These are phyloP conservation scores for Dictyostelium intermedium DNA, from an alignment of 78 protist species.

Conservation along the genomic window DNA sequence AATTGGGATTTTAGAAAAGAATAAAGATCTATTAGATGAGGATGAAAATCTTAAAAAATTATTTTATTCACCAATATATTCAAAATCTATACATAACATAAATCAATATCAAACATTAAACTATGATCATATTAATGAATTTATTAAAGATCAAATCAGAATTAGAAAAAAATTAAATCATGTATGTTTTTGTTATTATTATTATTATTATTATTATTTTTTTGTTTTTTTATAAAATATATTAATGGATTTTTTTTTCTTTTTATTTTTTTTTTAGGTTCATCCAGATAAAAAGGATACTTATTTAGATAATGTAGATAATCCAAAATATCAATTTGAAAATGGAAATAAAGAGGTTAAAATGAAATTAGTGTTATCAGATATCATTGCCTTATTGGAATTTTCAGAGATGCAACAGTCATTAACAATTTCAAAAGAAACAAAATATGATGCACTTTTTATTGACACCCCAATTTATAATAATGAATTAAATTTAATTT, in stretches of 20 bases:
- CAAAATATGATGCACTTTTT: background rate
- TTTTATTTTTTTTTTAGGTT: background rate
- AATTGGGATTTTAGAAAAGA: background rate
- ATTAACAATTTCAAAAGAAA: background rate
- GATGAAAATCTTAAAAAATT: background rate
- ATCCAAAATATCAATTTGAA: conserved; percentile 3
- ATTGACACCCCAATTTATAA: conserved; percentile 35
- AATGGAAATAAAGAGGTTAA: background rate
- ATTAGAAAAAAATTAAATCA: background rate
- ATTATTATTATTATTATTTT: too few relatives aligned
- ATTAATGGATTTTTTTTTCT: background rate
- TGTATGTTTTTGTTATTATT: background rate
- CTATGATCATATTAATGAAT: background rate
- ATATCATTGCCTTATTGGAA: conserved; percentile 15
- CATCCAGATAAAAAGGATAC: background rate
- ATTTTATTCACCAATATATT: background rate
- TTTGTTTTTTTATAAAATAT: background rate
- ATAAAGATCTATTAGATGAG: background rate
- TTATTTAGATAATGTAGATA: background rate
- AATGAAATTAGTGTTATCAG: background rate
- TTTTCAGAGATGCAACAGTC: conserved; percentile 5
- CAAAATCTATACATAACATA: background rate
- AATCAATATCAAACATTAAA: background rate
- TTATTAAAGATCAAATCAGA: background rate
- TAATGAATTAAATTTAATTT: conserved; percentile 9